Base-by-base conservation (phyloP, 345 rosid species). In the Leavenworthia alabamica region DNA sequence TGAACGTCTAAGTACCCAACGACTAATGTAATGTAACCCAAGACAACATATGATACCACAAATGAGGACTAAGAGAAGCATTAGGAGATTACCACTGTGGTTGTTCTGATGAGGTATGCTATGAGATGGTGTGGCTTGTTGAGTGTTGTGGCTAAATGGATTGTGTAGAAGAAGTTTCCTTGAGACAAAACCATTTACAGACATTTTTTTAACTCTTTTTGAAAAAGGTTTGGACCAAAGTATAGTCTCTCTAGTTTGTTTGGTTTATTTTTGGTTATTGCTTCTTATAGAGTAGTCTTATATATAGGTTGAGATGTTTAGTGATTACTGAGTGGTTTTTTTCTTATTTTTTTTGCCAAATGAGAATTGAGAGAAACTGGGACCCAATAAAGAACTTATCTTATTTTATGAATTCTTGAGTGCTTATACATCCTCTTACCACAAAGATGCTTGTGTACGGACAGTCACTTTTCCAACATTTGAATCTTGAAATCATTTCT, bases 1-100 rank as follows among this genome's bases (percentile, higher is more conserved):
- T 2, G 86, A 49, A 35, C 86, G 67, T 60, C 75, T 73, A 43
- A 76, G 58, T 46, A 76, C 79, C 17, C 80, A 84, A 64, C 72
- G 78, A 27, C 78, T 71, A 43, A 84, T 53, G 66, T 75, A 84
- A 40, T 81, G 81, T n/a, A 83, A 62, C 5, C 74, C 81, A 5
- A 80, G 46, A 26, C 78, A 80, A 51, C 84, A 78, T 8, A 84
- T 75, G 19, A 81, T 37, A 6, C 81, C 81, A 51, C 86, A 84
- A 10, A 84, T 32, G 23, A 84, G 78, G 33, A 80, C 73, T 10
- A 80, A 53, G 3, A 80, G 72, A 44, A 78, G 66, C 80, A 84
- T 68, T 44, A 78, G 22, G 19, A 60, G 72, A 62, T 81, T 79
- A 23, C 75, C 68, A 39, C 69, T 77, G 8, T 81, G 68, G 52